phyloP scores from a whole-genome alignment of 805 yeast species.

The Candida ovalis region DNA sequence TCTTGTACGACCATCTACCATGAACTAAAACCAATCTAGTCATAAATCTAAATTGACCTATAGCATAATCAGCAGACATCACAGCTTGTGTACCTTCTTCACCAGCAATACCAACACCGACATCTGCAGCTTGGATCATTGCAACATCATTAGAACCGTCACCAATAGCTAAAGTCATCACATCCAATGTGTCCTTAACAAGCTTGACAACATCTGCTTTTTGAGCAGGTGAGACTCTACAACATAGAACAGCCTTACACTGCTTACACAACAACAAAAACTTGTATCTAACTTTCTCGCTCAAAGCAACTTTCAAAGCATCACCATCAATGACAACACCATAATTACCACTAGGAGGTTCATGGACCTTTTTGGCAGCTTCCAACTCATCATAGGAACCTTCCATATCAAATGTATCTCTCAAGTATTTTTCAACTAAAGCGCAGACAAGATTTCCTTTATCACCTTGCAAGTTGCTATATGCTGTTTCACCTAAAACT shows the following conservation, averaged over 20 bases:
- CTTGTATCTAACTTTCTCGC: conserved; percentile 41
- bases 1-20: conserved; percentile 84
- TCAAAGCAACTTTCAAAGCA: conserved; percentile 56
- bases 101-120: conserved; percentile 89
- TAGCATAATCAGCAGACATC: conserved; percentile 83
- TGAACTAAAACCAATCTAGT: conserved; percentile 67
- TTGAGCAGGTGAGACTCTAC: conserved; percentile 86
- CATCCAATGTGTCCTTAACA: conserved; percentile 70
- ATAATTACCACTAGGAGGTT: conserved; percentile 61
- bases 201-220: conserved; percentile 79
- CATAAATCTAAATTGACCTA: conserved; percentile 76
- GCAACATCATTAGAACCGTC: conserved; percentile 91
- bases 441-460: conserved; percentile 37
- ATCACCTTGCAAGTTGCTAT: conserved; percentile 15
- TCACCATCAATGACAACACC: conserved; percentile 82
- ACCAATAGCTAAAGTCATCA: conserved; percentile 84
- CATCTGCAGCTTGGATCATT: conserved; percentile 85
- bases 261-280: conserved; percentile 72
- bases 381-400: conserved; percentile 59
- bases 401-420: conserved; percentile 50
- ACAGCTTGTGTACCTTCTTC: conserved; percentile 90
- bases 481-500: conserved; percentile 33
- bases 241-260: conserved; percentile 78
- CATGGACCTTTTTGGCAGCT: conserved; percentile 54
- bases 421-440: conserved; percentile 50